Evolutionary conservation across 2,329 filamentous ascomycete species (phyloP).

Genomic region (Cladosporium velox): DNA sequence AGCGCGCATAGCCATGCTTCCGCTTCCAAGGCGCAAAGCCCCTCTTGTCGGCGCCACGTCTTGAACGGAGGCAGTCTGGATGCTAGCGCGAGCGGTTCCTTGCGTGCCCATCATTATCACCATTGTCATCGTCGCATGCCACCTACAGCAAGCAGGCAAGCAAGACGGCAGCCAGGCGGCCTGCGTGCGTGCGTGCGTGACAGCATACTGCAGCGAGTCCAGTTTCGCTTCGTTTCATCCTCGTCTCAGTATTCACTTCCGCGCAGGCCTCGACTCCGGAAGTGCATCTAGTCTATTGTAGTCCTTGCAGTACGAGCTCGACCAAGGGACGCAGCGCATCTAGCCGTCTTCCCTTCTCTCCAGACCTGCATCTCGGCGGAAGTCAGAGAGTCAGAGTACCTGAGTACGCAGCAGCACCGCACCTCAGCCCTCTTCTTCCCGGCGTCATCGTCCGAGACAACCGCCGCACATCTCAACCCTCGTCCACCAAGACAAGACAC

Average conservation of each 20-base stretch:
- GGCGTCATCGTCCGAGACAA: conserved; percentile 13
- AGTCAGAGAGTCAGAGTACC: conserved; percentile 7
- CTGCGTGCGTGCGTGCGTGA: neutral
- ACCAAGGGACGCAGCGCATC: neutral
- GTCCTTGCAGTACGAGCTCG: neutral
- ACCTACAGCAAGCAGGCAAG: neutral
- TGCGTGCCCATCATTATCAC: conserved; percentile 6
- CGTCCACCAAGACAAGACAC: neutral
- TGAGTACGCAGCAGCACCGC: neutral
- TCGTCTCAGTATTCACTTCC: neutral
- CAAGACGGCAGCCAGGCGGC: neutral
- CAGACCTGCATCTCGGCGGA: conserved; percentile 1
- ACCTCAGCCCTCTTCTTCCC: conserved; percentile 6
- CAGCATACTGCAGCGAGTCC: neutral
- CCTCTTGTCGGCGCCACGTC: conserved; percentile 10
- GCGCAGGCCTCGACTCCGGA: neutral
- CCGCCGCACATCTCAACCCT: conserved; percentile 9
- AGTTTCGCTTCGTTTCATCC: neutral
- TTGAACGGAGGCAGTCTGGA: neutral
- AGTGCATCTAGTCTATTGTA: neutral
- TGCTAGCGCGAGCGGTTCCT: conserved; percentile 9
- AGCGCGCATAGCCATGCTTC: neutral
- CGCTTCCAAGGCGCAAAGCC: conserved; percentile 11
- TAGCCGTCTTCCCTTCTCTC: neutral
- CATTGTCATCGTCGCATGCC: conserved; percentile 9